phyloP scores from a whole-genome alignment of 805 yeast genomes.

The Kluyveromyces aestuarii region DNA sequence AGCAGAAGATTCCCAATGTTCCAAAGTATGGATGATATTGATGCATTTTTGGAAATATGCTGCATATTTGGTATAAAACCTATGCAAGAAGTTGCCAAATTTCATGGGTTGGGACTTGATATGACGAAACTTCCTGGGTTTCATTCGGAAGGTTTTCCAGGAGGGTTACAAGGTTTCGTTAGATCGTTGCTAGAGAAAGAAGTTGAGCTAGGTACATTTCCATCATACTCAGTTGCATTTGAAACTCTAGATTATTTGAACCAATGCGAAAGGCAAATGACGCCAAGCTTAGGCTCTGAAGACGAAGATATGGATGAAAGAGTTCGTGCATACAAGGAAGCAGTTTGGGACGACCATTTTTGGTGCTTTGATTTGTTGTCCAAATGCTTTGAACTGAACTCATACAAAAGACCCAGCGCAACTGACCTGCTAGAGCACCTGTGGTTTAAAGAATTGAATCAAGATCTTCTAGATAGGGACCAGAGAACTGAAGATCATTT shows the following conservation, averaged over 20 bases:
- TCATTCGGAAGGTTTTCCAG: conserved; percentile 30
- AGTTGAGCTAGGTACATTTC: conserved; percentile 48
- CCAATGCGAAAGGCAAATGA: conserved; percentile 30
- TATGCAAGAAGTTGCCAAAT: conserved; percentile 65
- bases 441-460: conserved; percentile 43
- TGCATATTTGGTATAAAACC: conserved; percentile 67
- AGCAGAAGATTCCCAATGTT: conserved; percentile 85
- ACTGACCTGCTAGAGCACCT: conserved; percentile 46
- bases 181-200: conserved; percentile 22
- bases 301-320: conserved; percentile 11
- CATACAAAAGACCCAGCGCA: conserved; percentile 47
- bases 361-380: conserved; percentile 47
- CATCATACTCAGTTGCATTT: conserved; percentile 61
- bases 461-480: conserved; percentile 6
- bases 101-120: conserved; percentile 87
- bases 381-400: conserved; percentile 50
- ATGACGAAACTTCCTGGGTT: conserved; percentile 43
- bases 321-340: conserved; percentile 25
- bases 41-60: conserved; percentile 80
- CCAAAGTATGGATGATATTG: conserved; percentile 88
- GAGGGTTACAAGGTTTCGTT: conserved; percentile 25
- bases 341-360: conserved; percentile 29
- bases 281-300: conserved; percentile 7
- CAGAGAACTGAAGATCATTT: conserved; percentile 2
- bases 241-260: conserved; percentile 46